These are phyloP conservation scores for Phalaenopsis hybrid DNA, from an alignment of 116 monocot genomes.

Conservation along the genomic window DNA sequence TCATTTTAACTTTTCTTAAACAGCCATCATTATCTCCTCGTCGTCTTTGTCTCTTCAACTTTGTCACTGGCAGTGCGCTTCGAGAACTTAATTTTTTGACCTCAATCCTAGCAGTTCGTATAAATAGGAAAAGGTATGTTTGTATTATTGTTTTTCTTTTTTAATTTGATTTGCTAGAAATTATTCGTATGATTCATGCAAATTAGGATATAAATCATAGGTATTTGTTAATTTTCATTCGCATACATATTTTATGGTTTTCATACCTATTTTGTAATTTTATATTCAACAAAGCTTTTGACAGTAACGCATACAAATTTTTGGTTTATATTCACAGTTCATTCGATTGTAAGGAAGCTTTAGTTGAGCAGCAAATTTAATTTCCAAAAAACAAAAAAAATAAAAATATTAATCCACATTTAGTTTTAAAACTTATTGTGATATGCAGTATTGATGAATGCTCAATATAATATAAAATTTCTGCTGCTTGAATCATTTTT, in stretches of 20 bases:
- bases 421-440: not conserved
- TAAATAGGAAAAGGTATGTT: constrained; percentile 73
- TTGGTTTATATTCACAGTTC: not conserved
- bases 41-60: constrained; percentile 71
- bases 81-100: constrained; percentile 89
- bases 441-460: not conserved
- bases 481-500: not conserved
- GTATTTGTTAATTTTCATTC: not conserved
- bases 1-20: constrained; percentile 10
- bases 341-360: not conserved
- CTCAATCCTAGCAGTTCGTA: constrained; percentile 71
- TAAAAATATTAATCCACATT: not conserved
- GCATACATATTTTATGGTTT: not conserved
- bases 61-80: constrained; percentile 38
- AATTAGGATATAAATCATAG: not conserved
- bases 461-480: not conserved
- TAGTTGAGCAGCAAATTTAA: not conserved
- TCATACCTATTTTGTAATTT: not conserved
- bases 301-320: not conserved
- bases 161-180: not conserved
- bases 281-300: not conserved
- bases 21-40: constrained; percentile 88
- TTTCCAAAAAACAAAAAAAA: not conserved
- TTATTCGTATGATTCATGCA: constrained; percentile 1
- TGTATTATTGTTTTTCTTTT: not conserved